These are phyloP conservation scores for Hemileia vastatrix DNA, from an alignment of 1,284 basidiomycete species.

Conservation along the genomic window DNA sequence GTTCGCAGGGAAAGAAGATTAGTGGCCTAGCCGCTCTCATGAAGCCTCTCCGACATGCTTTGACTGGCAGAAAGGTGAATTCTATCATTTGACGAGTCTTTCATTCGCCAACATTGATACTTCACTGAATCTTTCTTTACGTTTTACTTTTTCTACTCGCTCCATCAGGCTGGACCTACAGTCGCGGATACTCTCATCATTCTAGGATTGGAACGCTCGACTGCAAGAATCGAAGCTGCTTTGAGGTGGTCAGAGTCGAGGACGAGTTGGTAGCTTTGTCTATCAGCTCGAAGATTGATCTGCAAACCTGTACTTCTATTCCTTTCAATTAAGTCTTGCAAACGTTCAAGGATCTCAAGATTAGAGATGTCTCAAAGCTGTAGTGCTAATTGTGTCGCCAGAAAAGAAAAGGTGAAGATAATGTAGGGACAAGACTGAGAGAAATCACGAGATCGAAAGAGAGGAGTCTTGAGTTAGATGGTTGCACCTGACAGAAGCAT, in stretches of 20 bases:
- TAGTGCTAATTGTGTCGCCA: too few relatives aligned
- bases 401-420: too few relatives aligned
- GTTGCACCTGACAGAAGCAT: too few relatives aligned
- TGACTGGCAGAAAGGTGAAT: slow-evolving; percentile 67
- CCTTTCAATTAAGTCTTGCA: too few relatives aligned
- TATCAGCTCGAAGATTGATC: too few relatives aligned
- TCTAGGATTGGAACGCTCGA: slow-evolving; percentile 45
- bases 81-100: neutral
- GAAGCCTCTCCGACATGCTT: slow-evolving; percentile 60
- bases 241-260: slow-evolving; percentile 10
- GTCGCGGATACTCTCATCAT: slow-evolving; percentile 49
- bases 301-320: too few relatives aligned
- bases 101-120: neutral
- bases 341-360: too few relatives aligned
- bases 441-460: too few relatives aligned
- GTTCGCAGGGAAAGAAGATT: slow-evolving; percentile 52
- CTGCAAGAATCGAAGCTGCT: slow-evolving; percentile 20
- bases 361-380: too few relatives aligned
- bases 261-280: neutral
- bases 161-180: slow-evolving; percentile 49
- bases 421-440: too few relatives aligned
- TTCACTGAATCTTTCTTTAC: neutral
- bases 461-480: too few relatives aligned
- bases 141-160: neutral
- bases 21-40: too few relatives aligned